These are phyloP conservation scores for Pythium insidiosum DNA, from an alignment of 352 stramenopile species.

Conservation along the genomic window DNA sequence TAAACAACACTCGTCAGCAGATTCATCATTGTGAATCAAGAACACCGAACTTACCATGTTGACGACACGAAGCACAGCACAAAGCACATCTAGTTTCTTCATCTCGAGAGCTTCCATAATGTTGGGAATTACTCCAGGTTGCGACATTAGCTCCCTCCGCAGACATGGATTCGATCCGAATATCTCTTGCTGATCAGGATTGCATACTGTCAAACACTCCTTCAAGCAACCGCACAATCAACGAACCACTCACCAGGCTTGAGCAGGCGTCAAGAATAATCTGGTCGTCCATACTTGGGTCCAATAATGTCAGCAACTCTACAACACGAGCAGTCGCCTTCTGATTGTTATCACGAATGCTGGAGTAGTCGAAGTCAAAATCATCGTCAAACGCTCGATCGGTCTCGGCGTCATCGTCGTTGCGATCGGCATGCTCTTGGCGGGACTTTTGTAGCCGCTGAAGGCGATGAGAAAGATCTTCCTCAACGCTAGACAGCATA, in stretches of 20 bases:
- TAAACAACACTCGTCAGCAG: too few relatives aligned
- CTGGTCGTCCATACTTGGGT: constrained; percentile 84
- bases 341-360: constrained; percentile 60
- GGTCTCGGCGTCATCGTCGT: too few relatives aligned
- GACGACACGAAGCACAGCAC: constrained; percentile 81
- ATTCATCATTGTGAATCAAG: too few relatives aligned
- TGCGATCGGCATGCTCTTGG: too few relatives aligned
- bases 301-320: constrained; percentile 64
- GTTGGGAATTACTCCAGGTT: constrained; percentile 87
- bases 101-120: constrained; percentile 92
- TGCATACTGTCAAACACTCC: neutral
- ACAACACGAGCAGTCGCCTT: constrained; percentile 70
- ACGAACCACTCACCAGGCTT: constrained; percentile 38
- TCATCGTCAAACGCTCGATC: too few relatives aligned
- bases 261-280: constrained; percentile 76
- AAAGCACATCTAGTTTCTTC: constrained; percentile 83
- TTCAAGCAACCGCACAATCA: too few relatives aligned
- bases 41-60: constrained; percentile 60
- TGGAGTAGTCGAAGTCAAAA: constrained; percentile 75
- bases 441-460: too few relatives aligned
- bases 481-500: too few relatives aligned
- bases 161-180: constrained; percentile 72
- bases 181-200: constrained; percentile 53
- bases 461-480: too few relatives aligned
- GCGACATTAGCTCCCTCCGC: constrained; percentile 79